phyloP scores from a whole-genome alignment of 441 rosid genomes.

The Kokia cookei region DNA sequence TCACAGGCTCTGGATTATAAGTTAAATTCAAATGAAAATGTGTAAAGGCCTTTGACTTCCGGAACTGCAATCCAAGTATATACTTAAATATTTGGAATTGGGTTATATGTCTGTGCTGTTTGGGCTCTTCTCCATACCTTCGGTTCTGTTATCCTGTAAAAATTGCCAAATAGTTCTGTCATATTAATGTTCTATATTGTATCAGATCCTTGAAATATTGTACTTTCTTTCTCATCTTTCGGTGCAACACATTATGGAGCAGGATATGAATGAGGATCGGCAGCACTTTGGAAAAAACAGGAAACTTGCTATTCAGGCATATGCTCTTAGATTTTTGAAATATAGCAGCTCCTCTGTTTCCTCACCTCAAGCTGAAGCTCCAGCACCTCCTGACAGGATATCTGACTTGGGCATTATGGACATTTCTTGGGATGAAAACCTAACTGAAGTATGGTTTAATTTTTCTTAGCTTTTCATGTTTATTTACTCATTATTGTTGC shows the following conservation, averaged over 20 bases:
- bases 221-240: neutral
- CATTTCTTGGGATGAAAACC: constrained; percentile 62
- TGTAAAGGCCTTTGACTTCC: neutral
- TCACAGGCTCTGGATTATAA: neutral
- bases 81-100: neutral
- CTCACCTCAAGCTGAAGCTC: constrained; percentile 57
- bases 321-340: constrained; percentile 81
- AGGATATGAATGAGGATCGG: constrained; percentile 46
- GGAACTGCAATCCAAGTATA: neutral
- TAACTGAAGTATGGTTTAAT: constrained; percentile 65
- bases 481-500: constrained; percentile 4
- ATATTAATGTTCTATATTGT: neutral
- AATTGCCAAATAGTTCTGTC: neutral
- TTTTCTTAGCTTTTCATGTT: neutral
- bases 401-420: constrained; percentile 51
- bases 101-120: neutral
- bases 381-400: constrained; percentile 50
- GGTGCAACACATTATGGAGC: constrained; percentile 16
- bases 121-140: neutral
- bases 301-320: constrained; percentile 46
- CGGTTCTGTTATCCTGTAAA: neutral
- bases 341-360: constrained; percentile 39
- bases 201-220: neutral
- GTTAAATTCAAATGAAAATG: neutral
- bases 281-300: constrained; percentile 28